A percentile compares a stretch with the other conserved stretches of the same genome.
Evolutionary conservation across 345 rosid genomes (phyloP).

Genomic region (Rhizophora apiculata): DNA sequence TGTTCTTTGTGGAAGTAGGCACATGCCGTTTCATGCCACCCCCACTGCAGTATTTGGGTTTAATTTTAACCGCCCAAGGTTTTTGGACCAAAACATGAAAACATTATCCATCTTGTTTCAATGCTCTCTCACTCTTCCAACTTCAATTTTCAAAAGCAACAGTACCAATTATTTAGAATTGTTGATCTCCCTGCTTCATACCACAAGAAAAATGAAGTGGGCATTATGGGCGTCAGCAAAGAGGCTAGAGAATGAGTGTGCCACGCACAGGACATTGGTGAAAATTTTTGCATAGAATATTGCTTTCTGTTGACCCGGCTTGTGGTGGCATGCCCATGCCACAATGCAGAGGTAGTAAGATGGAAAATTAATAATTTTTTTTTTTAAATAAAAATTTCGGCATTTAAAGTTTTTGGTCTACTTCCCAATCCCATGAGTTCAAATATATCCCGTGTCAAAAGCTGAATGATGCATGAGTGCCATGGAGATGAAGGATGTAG

Average conservation of each 20-base stretch:
- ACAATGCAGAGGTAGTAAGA: background rate
- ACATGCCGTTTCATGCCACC: background rate
- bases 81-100: constrained; percentile 2
- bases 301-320: background rate
- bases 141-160: background rate
- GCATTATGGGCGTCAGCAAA: background rate
- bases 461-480: too few relatives aligned
- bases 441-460: too few relatives aligned
- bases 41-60: background rate
- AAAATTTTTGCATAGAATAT: background rate
- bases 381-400: background rate
- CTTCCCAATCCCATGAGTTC: too few relatives aligned
- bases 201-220: too few relatives aligned
- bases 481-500: too few relatives aligned
- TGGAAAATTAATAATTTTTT: too few relatives aligned
- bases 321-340: background rate
- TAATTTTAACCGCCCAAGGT: constrained; percentile 5
- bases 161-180: background rate
- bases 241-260: background rate
- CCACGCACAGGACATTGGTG: background rate
- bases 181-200: background rate
- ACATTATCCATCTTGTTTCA: background rate
- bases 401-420: too few relatives aligned
- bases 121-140: background rate
- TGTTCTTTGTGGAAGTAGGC: background rate